Evolutionary conservation across 805 yeast genomes (phyloP).

Genomic region (Candida corydali): DNA sequence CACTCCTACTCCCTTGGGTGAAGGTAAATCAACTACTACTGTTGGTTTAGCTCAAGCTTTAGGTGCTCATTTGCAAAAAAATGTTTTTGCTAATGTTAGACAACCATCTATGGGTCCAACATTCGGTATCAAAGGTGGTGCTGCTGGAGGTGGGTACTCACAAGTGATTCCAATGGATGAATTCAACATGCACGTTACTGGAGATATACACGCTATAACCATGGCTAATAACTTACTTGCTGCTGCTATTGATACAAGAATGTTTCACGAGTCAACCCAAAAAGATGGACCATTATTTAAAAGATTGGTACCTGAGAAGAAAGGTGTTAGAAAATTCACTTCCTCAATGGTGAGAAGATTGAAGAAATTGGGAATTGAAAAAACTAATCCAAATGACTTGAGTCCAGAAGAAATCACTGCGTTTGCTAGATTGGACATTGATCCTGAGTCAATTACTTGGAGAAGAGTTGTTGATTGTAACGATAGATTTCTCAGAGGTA

Average conservation of each 20-base stretch:
- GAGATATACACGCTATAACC: conserved; percentile 82
- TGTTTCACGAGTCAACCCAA: conserved; percentile 79
- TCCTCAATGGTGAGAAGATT: conserved; percentile 65
- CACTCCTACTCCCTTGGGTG: conserved; percentile 84
- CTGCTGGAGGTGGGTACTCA: conserved; percentile 87
- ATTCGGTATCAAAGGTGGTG: conserved; percentile 86
- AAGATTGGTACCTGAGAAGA: conserved; percentile 71
- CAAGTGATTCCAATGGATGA: conserved; percentile 89
- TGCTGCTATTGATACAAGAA: conserved; percentile 83
- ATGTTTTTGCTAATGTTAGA: conserved; percentile 76
- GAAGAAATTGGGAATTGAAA: conserved; percentile 61
- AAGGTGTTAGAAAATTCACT: conserved; percentile 66
- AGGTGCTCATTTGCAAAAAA: conserved; percentile 67
- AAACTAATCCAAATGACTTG: conserved; percentile 68
- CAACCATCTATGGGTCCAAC: conserved; percentile 91
- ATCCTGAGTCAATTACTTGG: conserved; percentile 76
- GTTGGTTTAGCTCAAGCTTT: conserved; percentile 79
- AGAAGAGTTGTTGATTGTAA: conserved; percentile 83
- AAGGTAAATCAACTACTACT: conserved; percentile 82
- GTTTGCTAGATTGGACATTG: conserved; percentile 70
- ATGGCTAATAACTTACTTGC: conserved; percentile 78
- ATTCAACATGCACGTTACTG: conserved; percentile 81
- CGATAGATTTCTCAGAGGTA: conserved; percentile 74
- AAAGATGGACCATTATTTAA: conserved; percentile 68
- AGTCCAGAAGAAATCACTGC: conserved; percentile 61